phyloP scores from a whole-genome alignment of 75 land plant species.

The Pinus albicaulis region DNA sequence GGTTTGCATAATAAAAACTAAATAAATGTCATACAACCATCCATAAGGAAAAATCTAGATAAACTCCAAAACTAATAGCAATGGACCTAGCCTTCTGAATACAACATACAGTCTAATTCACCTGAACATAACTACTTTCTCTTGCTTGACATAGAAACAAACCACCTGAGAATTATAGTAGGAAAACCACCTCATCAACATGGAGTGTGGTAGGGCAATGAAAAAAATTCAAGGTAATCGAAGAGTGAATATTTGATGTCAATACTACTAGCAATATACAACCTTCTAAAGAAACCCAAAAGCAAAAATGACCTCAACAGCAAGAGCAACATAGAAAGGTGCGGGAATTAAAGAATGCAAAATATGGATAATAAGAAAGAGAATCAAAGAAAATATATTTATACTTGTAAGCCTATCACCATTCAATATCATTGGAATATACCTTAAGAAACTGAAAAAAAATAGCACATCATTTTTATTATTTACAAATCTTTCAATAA shows the following conservation, averaged over 20 bases:
- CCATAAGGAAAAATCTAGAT: too few relatives aligned
- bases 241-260: too few relatives aligned
- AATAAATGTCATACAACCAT: too few relatives aligned
- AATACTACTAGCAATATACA: too few relatives aligned
- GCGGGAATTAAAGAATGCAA: background rate
- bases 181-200: background rate
- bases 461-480: background rate
- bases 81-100: too few relatives aligned
- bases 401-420: background rate
- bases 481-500: background rate
- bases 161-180: background rate
- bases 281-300: background rate
- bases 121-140: too few relatives aligned
- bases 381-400: background rate
- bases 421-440: background rate
- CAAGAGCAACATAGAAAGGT: background rate
- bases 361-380: background rate
- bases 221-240: too few relatives aligned
- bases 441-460: slow-evolving; percentile 1
- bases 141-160: too few relatives aligned
- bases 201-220: background rate
- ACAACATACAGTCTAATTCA: too few relatives aligned
- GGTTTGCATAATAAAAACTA: background rate
- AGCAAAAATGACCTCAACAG: background rate
- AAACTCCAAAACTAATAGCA: too few relatives aligned